These are phyloP conservation scores for Dictyostelium capitatum DNA, from an alignment of 78 protist genomes.

Conservation along the genomic window DNA sequence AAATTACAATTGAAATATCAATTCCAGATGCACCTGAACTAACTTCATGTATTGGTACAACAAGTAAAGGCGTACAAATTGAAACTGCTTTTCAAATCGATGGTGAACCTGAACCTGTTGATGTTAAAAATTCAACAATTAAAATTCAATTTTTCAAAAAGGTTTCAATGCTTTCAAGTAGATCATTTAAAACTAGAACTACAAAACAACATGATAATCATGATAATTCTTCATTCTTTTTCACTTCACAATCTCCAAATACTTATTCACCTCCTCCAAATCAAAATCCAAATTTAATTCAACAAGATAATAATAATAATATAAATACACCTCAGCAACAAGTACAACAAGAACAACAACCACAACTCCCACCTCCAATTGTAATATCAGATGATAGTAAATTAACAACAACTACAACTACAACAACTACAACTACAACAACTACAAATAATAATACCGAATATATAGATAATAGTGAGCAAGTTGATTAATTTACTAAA, in stretches of 20 bases:
- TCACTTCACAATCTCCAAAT: constrained; percentile 9
- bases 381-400: background rate
- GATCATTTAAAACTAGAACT: constrained; percentile 16
- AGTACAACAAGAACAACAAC: too few species aligned
- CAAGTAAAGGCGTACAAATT: background rate
- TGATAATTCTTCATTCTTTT: background rate
- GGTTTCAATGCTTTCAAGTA: constrained; percentile 35
- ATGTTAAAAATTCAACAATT: constrained; percentile 6
- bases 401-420: background rate
- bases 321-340: background rate
- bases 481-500: background rate
- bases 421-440: background rate
- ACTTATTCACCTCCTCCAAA: background rate
- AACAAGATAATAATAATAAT: background rate
- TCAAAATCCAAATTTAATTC: background rate
- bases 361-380: background rate
- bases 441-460: background rate
- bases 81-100: constrained; percentile 58
- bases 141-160: constrained; percentile 24
- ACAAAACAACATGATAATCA: background rate
- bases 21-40: background rate
- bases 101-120: constrained; percentile 78
- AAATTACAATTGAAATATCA: constrained; percentile 1
- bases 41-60: background rate
- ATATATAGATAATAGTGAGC: background rate